Base-by-base conservation (phyloP, 2,329 filamentous ascomycete species). In the Diaporthe ampelina region DNA sequence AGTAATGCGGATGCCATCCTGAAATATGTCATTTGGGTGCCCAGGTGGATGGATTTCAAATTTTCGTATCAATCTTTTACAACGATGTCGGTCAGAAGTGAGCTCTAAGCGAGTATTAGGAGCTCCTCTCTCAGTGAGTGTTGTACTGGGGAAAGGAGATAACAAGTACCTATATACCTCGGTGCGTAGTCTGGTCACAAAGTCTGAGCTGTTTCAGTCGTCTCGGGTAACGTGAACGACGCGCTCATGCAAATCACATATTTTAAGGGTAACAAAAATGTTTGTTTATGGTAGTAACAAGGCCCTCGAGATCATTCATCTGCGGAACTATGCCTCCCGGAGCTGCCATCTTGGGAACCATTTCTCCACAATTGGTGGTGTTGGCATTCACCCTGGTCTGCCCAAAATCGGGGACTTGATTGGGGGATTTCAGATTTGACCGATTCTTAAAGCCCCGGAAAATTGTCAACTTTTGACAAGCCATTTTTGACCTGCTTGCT, bases 341-440 rank as follows among this genome's bases (percentile, higher is more conserved):
- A 29, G n/a, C 24, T 61, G 24, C 58, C 37, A 29, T 45, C 37
- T 61, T 61, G 19, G 58, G 58, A 45, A 45, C n/a, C 13, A 1
- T 24, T 45, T 43, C 58, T 61, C 58, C 58, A 61, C 58, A 61
- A 29, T 29, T 40, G 1, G 24, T 29, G 58, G 58, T 61, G 58
- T 61, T 61, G 37, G 58, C 58, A 61, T 15, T 11, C 58, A 61
- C 29, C 58, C 58, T 61, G 15, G 58, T 56, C 17, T 10, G 37
- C 37, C 58, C 26, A 15, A 10, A 45, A 61, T 29, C 37, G 37
- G 58, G 13, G n/a, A 45, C 37, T 29, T 61, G 58, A 61, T 61
- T 61, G 58, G 58, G 58, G 58, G 58, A 61, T 61, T 61, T 61
- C 58, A 21, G 40, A 61, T 43, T 61, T 61, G n/a, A 29, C 58